Evolutionary conservation across 495 filamentous ascomycete species (phyloP), one percentile per base, ranked within the genome.

Genomic region (Tuber aestivum): DNA sequence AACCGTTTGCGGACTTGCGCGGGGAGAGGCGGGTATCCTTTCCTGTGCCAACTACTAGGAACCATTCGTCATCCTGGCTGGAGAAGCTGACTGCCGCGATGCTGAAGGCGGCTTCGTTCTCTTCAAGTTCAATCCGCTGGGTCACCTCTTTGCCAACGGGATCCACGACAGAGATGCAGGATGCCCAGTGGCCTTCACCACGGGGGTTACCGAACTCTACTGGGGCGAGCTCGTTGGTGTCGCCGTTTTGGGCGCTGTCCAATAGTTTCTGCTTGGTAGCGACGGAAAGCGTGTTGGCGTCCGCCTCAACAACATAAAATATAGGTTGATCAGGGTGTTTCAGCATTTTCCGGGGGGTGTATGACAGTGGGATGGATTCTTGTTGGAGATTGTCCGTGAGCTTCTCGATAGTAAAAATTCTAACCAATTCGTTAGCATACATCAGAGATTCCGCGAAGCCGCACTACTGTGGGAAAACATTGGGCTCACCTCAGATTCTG

Each of bases 291-390:
- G 93, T 91, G 82, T 97, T 95, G 80, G 94, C 96, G 70, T 99
- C 95, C 0, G 93, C 89, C 84, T 97, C 93, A 71, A 97, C 94
- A 14, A 94, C 93, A 79, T 98, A 99, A 84, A 97, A 99, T 7
- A 93, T 85, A 3, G 93, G 92, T 45, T 92, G 89, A 4, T 97
- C 93, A 0, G 94, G 95, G 83, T 97, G 93, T 71, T 93, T 91
- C 35, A 94, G 88, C 81, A 98, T 92, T 72, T 89, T 90, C 72
- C 94, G 91, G 7, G 95, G 95, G 0, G 95, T 98, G 79, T 98
- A 94, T 14, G 91, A 89, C n/a, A 98, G 87, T 23, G 93, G 89
- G 74, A 97, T 93, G 1, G 92, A 93, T 80, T 97, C 92, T 83
- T 97, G 93, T 16, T 95, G 89, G 78, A 97, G 88, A 76, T 94